These are phyloP conservation scores for Talaromyces sp. DNA, from an alignment of 2,329 filamentous ascomycete genomes.

Conservation along the genomic window DNA sequence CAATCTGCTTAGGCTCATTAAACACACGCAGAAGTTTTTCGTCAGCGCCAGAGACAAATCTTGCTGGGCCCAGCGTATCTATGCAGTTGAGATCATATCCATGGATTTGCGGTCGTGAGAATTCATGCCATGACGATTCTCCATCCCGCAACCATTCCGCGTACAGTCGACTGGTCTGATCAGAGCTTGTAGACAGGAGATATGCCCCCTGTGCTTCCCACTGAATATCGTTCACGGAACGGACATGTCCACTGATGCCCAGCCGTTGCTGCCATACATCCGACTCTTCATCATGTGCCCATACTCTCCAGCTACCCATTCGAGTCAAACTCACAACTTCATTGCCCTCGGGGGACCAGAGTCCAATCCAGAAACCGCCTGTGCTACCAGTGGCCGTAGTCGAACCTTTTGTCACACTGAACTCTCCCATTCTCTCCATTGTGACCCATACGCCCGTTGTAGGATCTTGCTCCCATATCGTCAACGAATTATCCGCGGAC, in stretches of 20 bases:
- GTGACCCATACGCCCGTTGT: slow-evolving; percentile 89
- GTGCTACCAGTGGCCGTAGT: slow-evolving; percentile 95
- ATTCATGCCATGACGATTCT: slow-evolving; percentile 79
- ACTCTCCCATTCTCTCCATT: slow-evolving; percentile 79
- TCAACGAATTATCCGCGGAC: slow-evolving; percentile 91
- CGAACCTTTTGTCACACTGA: slow-evolving; percentile 89
- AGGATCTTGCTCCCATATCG: slow-evolving; percentile 85
- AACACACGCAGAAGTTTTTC: slow-evolving; percentile 98
- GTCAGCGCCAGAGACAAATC: slow-evolving; percentile 91
- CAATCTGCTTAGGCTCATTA: slow-evolving; percentile 79
- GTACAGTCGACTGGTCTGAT: slow-evolving; percentile 89
- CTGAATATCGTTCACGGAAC: slow-evolving; percentile 72
- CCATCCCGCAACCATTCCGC: slow-evolving; percentile 65
- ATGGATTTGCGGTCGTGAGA: slow-evolving; percentile 92
- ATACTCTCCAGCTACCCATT: slow-evolving; percentile 89
- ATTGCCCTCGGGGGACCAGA: slow-evolving; percentile 78
- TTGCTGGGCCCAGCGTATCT: slow-evolving; percentile 65
- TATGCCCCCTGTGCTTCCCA: slow-evolving; percentile 83
- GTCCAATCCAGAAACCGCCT: slow-evolving; percentile 91
- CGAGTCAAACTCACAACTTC: slow-evolving; percentile 79
- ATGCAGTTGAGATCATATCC: slow-evolving; percentile 98
- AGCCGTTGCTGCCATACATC: slow-evolving; percentile 74
- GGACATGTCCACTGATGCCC: slow-evolving; percentile 79
- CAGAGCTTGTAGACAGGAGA: slow-evolving; percentile 80
- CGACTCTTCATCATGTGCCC: slow-evolving; percentile 60